Percentiles rank a stretch among this genome's conserved stretches.
Conservation (phyloP, 192 early-diverging fungal genomes). For the Coemansia asiatica region DNA sequence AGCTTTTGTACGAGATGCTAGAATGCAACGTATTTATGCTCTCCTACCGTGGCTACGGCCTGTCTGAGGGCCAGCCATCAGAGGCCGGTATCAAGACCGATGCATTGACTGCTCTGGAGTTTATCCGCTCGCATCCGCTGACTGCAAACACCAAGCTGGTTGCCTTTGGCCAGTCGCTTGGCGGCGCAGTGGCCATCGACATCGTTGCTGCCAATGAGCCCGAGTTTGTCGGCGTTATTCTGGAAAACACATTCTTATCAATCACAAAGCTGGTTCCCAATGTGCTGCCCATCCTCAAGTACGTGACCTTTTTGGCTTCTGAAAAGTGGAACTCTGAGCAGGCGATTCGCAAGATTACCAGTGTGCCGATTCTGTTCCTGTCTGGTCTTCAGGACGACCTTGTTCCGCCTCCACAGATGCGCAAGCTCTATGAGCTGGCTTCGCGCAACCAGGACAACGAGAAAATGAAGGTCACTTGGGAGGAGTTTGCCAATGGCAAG, state of each 20-base stretch:
- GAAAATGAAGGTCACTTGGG: conserved; percentile 44
- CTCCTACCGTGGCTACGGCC: conserved; percentile 96
- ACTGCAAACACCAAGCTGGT: conserved; percentile 76
- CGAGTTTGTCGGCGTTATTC: conserved; percentile 74
- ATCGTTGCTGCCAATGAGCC: conserved; percentile 76
- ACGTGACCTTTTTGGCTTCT: conserved; percentile 77
- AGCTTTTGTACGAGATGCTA: conserved; percentile 63
- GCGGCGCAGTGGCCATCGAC: conserved; percentile 93
- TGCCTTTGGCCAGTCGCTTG: conserved; percentile 93
- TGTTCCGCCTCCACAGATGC: conserved; percentile 87
- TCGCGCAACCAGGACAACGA: conserved; percentile 37
- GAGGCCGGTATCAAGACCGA: conserved; percentile 90
- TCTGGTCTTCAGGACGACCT: conserved; percentile 83
- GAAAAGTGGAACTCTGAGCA: conserved; percentile 87
- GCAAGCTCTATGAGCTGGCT: conserved; percentile 64
- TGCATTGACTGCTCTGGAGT: conserved; percentile 84
- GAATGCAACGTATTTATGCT: conserved; percentile 92
- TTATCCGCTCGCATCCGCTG: conserved; percentile 71
- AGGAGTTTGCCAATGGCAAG: conserved; percentile 75
- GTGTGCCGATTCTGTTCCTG: conserved; percentile 77
- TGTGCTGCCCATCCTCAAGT: conserved; percentile 74
- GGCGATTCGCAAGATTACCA: conserved; percentile 63
- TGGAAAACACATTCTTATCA: conserved; percentile 94
- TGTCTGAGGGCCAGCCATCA: conserved; percentile 79
- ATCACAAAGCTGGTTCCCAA: conserved; percentile 84